Conservation (phyloP, 305 asterid species). For the Petunia hybrid region DNA sequence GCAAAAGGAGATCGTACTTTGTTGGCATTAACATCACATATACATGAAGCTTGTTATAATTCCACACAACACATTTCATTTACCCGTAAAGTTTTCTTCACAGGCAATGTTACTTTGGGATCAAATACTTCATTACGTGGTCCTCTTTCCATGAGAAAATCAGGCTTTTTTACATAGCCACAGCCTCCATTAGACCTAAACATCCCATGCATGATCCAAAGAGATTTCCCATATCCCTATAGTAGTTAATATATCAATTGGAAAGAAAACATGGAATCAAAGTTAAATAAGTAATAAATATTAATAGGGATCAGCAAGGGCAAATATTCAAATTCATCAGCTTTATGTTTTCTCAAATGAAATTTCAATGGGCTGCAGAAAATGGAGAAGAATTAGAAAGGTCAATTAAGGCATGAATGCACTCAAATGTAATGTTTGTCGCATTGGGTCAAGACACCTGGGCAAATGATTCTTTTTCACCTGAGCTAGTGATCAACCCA, state of each 20-base stretch:
- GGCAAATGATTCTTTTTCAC: background rate
- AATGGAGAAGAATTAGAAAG: background rate
- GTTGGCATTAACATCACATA: background rate
- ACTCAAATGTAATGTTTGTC: background rate
- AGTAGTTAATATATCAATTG: constrained; percentile 8
- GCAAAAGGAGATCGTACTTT: constrained; percentile 26
- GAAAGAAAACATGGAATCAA: constrained; percentile 1
- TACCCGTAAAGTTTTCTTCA: constrained; percentile 79
- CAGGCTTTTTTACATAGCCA: constrained; percentile 87
- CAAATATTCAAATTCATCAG: background rate
- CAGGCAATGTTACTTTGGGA: constrained; percentile 80
- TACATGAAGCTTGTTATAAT: constrained; percentile 1
- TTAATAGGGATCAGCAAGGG: background rate
- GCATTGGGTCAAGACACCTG: background rate
- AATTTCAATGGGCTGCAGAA: background rate
- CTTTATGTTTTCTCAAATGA: background rate
- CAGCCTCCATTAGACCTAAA: constrained; percentile 90
- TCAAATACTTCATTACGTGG: constrained; percentile 63
- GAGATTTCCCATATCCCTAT: constrained; percentile 93
- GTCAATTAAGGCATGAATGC: background rate
- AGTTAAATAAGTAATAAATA: background rate
- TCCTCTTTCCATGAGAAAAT: constrained; percentile 64
- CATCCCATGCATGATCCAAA: constrained; percentile 96
- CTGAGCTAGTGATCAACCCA: background rate
- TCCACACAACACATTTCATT: constrained; percentile 31